Percentiles rank a stretch among this genome's conserved stretches.
These are phyloP conservation scores for Phyllosticta capitalensis DNA, from an alignment of 2,329 filamentous ascomycete species.

Conservation along the genomic window DNA sequence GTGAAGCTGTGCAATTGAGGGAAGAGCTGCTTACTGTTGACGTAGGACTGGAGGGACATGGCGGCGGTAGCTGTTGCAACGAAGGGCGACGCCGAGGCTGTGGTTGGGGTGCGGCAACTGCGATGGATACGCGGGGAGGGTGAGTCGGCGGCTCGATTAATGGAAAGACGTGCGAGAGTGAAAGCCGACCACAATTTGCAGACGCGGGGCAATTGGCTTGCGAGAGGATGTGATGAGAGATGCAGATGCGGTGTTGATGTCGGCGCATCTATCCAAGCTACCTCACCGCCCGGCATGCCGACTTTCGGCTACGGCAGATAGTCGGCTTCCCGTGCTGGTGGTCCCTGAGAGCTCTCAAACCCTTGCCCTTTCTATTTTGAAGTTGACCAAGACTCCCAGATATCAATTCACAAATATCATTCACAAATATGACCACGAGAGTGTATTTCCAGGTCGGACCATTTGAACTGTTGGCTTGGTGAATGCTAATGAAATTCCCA, in stretches of 20 bases:
- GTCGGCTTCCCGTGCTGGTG: neutral
- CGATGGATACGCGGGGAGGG: neutral
- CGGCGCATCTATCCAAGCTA: neutral
- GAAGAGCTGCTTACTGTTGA: slow-evolving; percentile 39
- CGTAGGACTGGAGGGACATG: slow-evolving; percentile 46
- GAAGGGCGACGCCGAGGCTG: neutral
- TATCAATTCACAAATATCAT: no score
- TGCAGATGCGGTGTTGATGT: neutral
- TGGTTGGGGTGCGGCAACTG: neutral
- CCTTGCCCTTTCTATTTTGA: no score
- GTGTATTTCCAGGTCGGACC: no score
- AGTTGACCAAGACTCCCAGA: no score
- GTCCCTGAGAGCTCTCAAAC: no score
- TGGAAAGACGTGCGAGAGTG: neutral
- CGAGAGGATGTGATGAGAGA: neutral
- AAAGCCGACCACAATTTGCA: neutral
- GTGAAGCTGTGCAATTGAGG: neutral
- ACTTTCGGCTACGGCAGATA: neutral
- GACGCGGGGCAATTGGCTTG: neutral
- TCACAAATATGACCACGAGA: no score
- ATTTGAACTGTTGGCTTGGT: no score
- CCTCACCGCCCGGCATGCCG: neutral
- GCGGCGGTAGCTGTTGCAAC: neutral
- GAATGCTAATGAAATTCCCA: no score
- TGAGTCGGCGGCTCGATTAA: neutral